phyloP scores from a whole-genome alignment of 306 rosid species.

The Rosa multiflora region DNA sequence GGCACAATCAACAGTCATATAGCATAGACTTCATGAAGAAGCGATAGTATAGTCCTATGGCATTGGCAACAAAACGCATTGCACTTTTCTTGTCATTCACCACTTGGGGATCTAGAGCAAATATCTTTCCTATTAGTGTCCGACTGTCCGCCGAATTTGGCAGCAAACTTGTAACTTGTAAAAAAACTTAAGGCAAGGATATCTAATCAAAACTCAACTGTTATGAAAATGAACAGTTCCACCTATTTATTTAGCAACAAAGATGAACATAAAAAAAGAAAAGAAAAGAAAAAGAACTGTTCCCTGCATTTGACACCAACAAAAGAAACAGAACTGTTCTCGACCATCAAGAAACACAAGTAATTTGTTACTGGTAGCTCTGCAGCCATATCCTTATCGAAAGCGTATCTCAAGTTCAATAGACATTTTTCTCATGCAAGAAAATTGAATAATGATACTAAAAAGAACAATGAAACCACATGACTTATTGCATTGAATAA shows the following conservation, averaged over 20 bases:
- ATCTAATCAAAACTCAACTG: not conserved
- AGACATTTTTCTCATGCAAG: not conserved
- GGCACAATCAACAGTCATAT: no score
- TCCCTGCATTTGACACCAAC: not conserved
- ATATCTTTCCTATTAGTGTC: not conserved
- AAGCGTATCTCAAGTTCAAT: not conserved
- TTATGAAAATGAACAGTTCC: not conserved
- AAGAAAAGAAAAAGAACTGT: no score
- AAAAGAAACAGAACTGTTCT: not conserved
- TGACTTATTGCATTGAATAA: not conserved
- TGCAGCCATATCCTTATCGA: not conserved
- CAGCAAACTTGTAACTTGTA: not conserved
- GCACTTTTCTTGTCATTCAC: not conserved
- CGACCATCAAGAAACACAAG: not conserved
- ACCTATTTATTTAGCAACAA: conserved; percentile 8
- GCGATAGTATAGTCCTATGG: not conserved
- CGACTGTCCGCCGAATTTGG: not conserved
- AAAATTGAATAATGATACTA: not conserved
- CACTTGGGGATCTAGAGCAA: not conserved
- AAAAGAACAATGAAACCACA: not conserved
- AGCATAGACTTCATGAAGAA: no score
- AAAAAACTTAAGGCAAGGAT: not conserved
- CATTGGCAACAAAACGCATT: not conserved
- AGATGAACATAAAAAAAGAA: not conserved
- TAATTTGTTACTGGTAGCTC: not conserved